Base-by-base conservation (phyloP, 2,329 filamentous ascomycete species). In the Scedosporium dehoogii region DNA sequence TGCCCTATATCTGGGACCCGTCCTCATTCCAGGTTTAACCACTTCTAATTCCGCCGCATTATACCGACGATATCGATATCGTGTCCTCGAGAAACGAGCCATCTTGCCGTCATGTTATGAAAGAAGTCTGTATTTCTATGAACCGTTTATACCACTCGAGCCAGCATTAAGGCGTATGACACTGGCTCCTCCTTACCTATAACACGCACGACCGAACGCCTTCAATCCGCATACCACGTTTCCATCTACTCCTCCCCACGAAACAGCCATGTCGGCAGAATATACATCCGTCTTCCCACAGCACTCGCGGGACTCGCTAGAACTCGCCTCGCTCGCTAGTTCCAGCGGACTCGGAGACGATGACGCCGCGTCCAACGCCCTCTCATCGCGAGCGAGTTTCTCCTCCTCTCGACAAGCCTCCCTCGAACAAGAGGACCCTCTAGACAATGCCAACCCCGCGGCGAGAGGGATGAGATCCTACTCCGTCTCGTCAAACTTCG, bases 381-480 rank as follows among this genome's bases (percentile, higher is more conserved):
- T 82, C n/a, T 84, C 88, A 48, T 96, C 92, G 2, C 84, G 86
- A 46, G 91, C 89, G n/a, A 93, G 91, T 68, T 86, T 92, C 69
- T 90, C 92, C 14, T 97, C 93, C n/a, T 97, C 93, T 64, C 89
- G 92, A 67, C 88, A 91, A 68, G 82, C 96, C 61, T 99, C 94
- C 48, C 86, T 96, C 70, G 90, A 93, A 71, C 86, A 90, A 70
- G 89, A 96, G 68, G 91, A 96, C 70, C 90, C 91, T 18, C 80
- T 96, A 63, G 84, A 87, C 72, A 79, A 81, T 51, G 81, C 80
- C 64, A 84, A 86, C 71, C 78, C 77, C 60, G 84, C 78, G 33
- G 74, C 73, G 16, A 46, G 65, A 66, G 73, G 71, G 69, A 70
- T 75, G 72, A 88, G 93, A 65, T 89, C 91, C 18, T 96, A 93